A percentile compares a stretch with the other conserved stretches of the same genome.
phyloP scores from a whole-genome alignment of 2,329 filamentous ascomycete genomes.

The Westerdykella ornata region DNA sequence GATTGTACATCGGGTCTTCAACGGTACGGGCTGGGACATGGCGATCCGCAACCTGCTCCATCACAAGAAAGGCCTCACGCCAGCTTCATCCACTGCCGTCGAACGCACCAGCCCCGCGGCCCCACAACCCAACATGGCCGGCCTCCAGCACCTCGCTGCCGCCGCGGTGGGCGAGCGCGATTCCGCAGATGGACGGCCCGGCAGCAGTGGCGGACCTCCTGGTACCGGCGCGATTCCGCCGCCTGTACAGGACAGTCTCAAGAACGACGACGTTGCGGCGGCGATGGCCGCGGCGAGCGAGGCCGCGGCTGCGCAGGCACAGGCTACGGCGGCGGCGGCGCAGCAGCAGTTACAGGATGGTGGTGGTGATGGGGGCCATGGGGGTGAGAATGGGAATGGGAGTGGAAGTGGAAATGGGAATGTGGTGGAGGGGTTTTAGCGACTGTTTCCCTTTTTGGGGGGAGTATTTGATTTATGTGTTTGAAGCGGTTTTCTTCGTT shows the following conservation, averaged over 20 bases:
- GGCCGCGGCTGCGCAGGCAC: conserved; percentile 23
- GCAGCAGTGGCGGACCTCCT: conserved; percentile 19
- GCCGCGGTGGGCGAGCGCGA: conserved; percentile 36
- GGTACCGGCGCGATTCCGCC: conserved; percentile 12
- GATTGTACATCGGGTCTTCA: conserved; percentile 25
- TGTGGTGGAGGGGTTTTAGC: too few species aligned
- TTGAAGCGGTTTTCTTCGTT: too few species aligned
- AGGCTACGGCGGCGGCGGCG: conserved; percentile 32
- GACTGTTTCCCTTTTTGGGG: too few species aligned
- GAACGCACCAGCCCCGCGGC: conserved; percentile 23
- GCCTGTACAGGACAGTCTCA: conserved; percentile 15
- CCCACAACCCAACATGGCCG: conserved; percentile 32
- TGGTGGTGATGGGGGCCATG: conserved; percentile 7
- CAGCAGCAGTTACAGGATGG: conserved; percentile 21
- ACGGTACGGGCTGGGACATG: conserved; percentile 31
- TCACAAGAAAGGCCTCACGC: conserved; percentile 22
- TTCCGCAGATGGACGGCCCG: conserved; percentile 20
- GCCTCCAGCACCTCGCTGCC: conserved; percentile 35
- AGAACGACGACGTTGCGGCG: conserved; percentile 30
- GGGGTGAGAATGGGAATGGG: too few species aligned
- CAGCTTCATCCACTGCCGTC: conserved; percentile 9
- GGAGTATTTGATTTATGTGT: too few species aligned
- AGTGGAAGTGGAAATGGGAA: too few species aligned
- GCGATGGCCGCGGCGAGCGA: conserved; percentile 34
- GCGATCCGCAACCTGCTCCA: conserved; percentile 29